Evolutionary conservation across 108 stramenopile genomes (phyloP).

Genomic region (Cyclotella baltica): DNA sequence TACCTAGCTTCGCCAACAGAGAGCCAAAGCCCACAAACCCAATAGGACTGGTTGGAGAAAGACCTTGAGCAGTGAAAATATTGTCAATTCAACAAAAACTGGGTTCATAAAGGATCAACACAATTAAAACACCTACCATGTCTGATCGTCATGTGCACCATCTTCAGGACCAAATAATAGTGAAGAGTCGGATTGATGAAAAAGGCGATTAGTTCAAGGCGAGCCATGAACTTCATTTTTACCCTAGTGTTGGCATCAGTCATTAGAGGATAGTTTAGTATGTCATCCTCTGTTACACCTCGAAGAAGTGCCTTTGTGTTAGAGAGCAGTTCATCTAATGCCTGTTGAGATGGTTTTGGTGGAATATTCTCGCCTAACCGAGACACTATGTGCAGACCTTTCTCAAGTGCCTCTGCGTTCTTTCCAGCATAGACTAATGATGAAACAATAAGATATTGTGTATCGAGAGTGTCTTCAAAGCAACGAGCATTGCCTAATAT

Average conservation of each 20-base stretch:
- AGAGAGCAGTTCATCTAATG: not conserved
- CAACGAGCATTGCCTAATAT: constrained; percentile 3
- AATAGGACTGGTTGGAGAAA: not conserved
- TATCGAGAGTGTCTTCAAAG: constrained; percentile 27
- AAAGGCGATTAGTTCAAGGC: not conserved
- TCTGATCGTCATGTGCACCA: constrained; percentile 12
- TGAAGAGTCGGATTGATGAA: not conserved
- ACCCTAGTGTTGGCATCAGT: not conserved
- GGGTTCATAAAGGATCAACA: not conserved
- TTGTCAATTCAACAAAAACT: not conserved
- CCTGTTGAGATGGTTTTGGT: not conserved
- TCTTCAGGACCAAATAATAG: not conserved
- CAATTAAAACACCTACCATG: not conserved
- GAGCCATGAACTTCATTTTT: constrained; percentile 21
- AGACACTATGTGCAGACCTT: not conserved
- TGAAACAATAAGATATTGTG: not conserved
- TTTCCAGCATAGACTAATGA: not conserved
- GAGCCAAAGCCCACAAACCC: constrained; percentile 23
- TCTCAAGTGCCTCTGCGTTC: constrained; percentile 7
- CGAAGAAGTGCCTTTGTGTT: constrained; percentile 6
- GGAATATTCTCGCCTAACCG: constrained; percentile 23
- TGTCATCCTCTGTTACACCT: constrained; percentile 9
- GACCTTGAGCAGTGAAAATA: not conserved
- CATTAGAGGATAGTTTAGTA: constrained; percentile 17
- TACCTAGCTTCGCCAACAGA: not conserved